These are phyloP conservation scores for Lentinus tigrinus DNA, from an alignment of 768 basidiomycete genomes.

Conservation along the genomic window DNA sequence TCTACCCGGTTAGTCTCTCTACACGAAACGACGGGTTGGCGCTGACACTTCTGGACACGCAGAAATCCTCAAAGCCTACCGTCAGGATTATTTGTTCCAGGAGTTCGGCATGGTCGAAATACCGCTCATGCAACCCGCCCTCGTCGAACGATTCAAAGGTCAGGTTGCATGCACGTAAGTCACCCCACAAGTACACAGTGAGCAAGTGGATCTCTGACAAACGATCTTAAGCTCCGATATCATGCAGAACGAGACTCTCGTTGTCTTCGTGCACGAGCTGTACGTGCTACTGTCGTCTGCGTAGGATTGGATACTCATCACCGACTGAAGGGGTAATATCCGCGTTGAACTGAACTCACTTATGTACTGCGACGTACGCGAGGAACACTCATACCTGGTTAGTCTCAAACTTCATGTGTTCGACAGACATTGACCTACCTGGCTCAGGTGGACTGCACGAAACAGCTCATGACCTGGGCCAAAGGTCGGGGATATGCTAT, in stretches of 20 bases:
- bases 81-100: constrained; percentile 80
- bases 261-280: constrained; percentile 96
- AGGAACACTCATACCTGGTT: constrained; percentile 87
- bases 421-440: neutral
- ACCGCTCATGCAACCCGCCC: constrained; percentile 64
- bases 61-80: constrained; percentile 88
- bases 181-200: neutral
- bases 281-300: constrained; percentile 46
- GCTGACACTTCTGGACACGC: neutral
- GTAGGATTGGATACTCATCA: too few relatives aligned
- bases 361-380: constrained; percentile 65
- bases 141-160: constrained; percentile 72
- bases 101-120: constrained; percentile 77
- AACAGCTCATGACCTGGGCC: constrained; percentile 77
- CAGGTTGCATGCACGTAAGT: constrained; percentile 90
- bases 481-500: constrained; percentile 64
- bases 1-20: constrained; percentile 55
- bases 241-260: constrained; percentile 70
- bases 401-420: constrained; percentile 11
- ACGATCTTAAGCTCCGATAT: constrained; percentile 62
- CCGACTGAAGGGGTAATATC: constrained; percentile 87
- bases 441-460: constrained; percentile 79
- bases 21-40: neutral
- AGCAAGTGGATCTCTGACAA: neutral
- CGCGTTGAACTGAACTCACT: constrained; percentile 79